Evolutionary conservation across 2,329 filamentous ascomycete genomes (phyloP).

Genomic region (Exophiala lecanii-corni): DNA sequence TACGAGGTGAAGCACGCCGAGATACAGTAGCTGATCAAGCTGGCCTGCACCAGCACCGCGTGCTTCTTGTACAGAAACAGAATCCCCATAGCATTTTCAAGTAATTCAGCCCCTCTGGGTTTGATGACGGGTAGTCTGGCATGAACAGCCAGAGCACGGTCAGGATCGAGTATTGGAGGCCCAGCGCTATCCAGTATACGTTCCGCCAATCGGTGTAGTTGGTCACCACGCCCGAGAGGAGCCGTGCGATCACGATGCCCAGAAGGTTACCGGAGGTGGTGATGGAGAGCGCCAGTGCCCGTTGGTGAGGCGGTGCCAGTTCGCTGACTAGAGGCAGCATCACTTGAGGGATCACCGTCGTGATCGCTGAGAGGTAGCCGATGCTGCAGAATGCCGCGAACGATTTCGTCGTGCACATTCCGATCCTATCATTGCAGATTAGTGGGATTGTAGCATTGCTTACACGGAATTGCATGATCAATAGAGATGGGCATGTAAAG

Average conservation of each 20-base stretch:
- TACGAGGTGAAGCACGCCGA: constrained; percentile 60
- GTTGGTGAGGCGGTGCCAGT: constrained; percentile 64
- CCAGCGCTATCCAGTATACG: constrained; percentile 74
- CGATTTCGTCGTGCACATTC: constrained; percentile 62
- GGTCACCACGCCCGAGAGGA: constrained; percentile 70
- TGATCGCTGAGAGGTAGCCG: constrained; percentile 69
- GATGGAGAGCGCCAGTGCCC: constrained; percentile 66
- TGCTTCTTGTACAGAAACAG: constrained; percentile 59
- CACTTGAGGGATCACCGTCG: constrained; percentile 72
- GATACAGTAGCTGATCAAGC: constrained; percentile 60
- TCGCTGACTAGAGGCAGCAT: constrained; percentile 80
- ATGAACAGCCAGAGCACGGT: constrained; percentile 65
- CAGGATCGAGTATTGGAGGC: constrained; percentile 64
- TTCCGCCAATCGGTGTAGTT: constrained; percentile 70
- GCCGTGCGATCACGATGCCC: constrained; percentile 69
- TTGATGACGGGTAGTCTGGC: constrained; percentile 75
- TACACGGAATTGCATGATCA: neutral
- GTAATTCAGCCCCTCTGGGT: constrained; percentile 48
- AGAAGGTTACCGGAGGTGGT: constrained; percentile 71
- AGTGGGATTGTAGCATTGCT: too few relatives aligned
- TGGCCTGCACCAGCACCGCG: constrained; percentile 65
- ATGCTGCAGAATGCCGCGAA: constrained; percentile 64
- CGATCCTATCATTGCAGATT: constrained; percentile 48
- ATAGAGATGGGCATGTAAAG: too few relatives aligned
- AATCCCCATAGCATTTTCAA: constrained; percentile 60